Percentiles rank a stretch among this genome's conserved stretches.
Evolutionary conservation across 1,284 basidiomycete species (phyloP).

Genomic region (Cryptococcus deneoformans): DNA sequence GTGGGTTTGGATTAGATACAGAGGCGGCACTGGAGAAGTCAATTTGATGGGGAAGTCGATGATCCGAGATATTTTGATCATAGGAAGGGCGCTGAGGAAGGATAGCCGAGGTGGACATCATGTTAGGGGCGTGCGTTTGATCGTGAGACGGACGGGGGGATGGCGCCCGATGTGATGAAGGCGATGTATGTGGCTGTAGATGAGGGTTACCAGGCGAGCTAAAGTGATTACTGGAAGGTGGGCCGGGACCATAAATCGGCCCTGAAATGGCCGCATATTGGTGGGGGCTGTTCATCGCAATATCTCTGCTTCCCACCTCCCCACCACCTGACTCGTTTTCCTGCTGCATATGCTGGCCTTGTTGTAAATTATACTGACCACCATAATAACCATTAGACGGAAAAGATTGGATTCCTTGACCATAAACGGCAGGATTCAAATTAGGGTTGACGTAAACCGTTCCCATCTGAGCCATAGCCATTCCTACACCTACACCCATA

Average conservation of each 20-base stretch:
- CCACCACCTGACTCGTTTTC: neutral
- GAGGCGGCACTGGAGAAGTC: conserved; percentile 22
- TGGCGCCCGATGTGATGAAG: neutral
- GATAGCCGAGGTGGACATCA: conserved; percentile 21
- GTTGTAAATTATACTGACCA: neutral
- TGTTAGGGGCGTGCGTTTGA: conserved; percentile 5
- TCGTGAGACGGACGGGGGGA: neutral
- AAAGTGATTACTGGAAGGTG: too few species aligned
- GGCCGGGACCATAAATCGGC: too few species aligned
- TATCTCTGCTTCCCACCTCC: neutral
- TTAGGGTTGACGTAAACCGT: conserved; percentile 36
- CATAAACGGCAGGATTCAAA: conserved; percentile 13
- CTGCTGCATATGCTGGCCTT: neutral
- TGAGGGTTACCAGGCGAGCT: neutral
- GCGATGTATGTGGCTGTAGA: neutral
- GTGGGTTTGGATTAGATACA: conserved; percentile 15
- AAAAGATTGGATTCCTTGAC: conserved; percentile 1
- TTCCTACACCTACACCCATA: neutral
- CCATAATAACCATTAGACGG: neutral
- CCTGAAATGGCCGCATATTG: neutral
- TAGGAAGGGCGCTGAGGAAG: conserved; percentile 13
- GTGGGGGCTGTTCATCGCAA: neutral
- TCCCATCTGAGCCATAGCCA: neutral
- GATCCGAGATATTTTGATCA: neutral
- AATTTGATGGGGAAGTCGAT: neutral